Conservation (phyloP, 73 alveolate genomes). For the Paramecium caudatum region DNA sequence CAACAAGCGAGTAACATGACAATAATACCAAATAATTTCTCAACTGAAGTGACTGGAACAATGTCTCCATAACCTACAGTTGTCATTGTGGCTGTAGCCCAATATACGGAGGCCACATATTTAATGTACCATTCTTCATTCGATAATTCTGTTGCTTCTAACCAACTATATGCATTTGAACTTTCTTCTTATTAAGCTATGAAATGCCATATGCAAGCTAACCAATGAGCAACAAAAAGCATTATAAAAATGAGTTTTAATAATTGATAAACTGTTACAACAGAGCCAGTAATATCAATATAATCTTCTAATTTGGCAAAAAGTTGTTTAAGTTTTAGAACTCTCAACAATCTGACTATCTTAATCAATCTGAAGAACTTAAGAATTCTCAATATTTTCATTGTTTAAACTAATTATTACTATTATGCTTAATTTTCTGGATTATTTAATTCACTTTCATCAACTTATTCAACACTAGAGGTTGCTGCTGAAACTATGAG, state of each 20-base stretch:
- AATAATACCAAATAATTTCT: constrained; percentile 80
- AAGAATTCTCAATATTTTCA: constrained; percentile 68
- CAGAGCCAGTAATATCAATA: constrained; percentile 78
- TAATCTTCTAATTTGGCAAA: constrained; percentile 85
- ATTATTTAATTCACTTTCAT: constrained; percentile 49
- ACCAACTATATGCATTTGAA: constrained; percentile 80
- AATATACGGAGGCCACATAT: constrained; percentile 79
- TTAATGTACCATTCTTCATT: constrained; percentile 73
- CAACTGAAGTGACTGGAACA: constrained; percentile 77
- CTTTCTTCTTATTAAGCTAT: constrained; percentile 80
- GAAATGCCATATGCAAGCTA: constrained; percentile 88
- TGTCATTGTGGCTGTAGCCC: constrained; percentile 91
- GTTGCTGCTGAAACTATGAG: constrained; percentile 64
- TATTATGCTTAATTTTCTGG: background rate
- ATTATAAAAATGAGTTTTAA: constrained; percentile 82
- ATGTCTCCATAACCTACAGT: constrained; percentile 95
- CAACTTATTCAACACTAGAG: constrained; percentile 17
- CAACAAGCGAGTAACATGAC: constrained; percentile 88
- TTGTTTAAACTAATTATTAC: background rate
- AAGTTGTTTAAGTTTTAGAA: constrained; percentile 80
- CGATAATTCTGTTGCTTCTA: constrained; percentile 78
- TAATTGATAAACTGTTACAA: constrained; percentile 81
- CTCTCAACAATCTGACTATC: constrained; percentile 79
- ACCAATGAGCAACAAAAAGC: constrained; percentile 92
- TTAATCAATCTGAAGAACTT: constrained; percentile 72